A percentile compares a stretch with the other conserved stretches of the same genome.
These are phyloP conservation scores for Lachancea waltii DNA, from an alignment of 805 yeast genomes.

Conservation along the genomic window DNA sequence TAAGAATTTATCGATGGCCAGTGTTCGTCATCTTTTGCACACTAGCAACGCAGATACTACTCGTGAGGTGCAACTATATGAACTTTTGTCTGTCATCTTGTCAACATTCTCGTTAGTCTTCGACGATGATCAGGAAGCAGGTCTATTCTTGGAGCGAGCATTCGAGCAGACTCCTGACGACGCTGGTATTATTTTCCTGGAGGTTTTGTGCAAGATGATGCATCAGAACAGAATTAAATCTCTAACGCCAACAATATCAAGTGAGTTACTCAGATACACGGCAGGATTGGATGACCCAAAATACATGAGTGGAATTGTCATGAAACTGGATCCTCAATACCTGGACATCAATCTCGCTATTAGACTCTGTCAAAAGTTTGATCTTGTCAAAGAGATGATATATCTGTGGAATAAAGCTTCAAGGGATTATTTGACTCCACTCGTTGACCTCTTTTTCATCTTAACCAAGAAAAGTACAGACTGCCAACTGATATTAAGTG, in stretches of 20 bases:
- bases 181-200: neutral
- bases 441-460: slow-evolving; percentile 46
- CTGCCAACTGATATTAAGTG: slow-evolving; percentile 14
- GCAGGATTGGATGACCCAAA: neutral
- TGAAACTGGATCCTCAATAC: slow-evolving; percentile 5
- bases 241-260: slow-evolving; percentile 1
- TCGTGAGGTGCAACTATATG: neutral
- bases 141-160: slow-evolving; percentile 10
- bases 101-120: neutral
- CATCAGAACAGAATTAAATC: neutral
- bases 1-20: slow-evolving; percentile 26
- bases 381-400: slow-evolving; percentile 54
- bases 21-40: slow-evolving; percentile 23
- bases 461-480: slow-evolving; percentile 23
- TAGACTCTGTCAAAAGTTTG: slow-evolving; percentile 48
- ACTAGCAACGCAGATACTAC: neutral
- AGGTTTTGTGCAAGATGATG: neutral
- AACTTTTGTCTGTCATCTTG: neutral
- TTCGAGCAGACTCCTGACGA: slow-evolving; percentile 2
- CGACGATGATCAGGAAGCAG: slow-evolving; percentile 4
- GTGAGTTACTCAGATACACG: neutral
- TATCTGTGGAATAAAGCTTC: slow-evolving; percentile 69
- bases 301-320: neutral
- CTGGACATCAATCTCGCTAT: slow-evolving; percentile 77
- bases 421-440: slow-evolving; percentile 65